These are phyloP conservation scores for Leccinellum albellum DNA, from an alignment of 768 basidiomycete species.

Conservation along the genomic window DNA sequence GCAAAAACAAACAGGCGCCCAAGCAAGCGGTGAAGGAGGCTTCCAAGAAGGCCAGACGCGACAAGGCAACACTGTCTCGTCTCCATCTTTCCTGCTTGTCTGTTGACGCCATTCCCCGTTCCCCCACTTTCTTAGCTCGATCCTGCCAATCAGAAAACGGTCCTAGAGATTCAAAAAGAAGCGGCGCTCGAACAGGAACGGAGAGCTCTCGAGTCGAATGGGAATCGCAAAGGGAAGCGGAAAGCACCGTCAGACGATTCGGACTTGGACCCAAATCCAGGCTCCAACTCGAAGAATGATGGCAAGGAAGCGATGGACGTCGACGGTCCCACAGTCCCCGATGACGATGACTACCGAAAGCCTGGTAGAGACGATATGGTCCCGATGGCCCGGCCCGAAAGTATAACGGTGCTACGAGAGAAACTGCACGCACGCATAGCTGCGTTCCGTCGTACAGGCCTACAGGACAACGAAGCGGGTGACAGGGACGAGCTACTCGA, in stretches of 20 bases:
- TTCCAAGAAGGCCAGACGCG: conserved; percentile 48
- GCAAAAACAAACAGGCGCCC: conserved; percentile 63
- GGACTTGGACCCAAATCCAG: conserved; percentile 9
- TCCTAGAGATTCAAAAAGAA: conserved; percentile 71
- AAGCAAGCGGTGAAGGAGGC: conserved; percentile 76
- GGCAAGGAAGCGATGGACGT: conserved; percentile 25
- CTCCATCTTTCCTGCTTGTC: conserved; percentile 1
- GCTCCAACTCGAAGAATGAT: conserved; percentile 26
- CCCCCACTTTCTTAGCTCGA: conserved; percentile 42
- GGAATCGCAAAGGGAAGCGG: too few relatives aligned
- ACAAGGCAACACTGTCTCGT: too few relatives aligned
- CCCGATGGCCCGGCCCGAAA: conserved; percentile 63
- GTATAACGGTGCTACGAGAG: conserved; percentile 61
- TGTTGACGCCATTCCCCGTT: too few relatives aligned
- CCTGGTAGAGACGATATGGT: too few relatives aligned
- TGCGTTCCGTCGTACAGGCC: conserved; percentile 50
- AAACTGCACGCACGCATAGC: conserved; percentile 77
- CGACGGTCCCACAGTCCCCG: conserved; percentile 32
- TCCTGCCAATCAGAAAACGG: conserved; percentile 27
- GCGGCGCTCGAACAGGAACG: conserved; percentile 16
- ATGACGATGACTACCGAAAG: too few relatives aligned
- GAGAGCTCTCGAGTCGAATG: neutral
- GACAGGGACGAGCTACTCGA: conserved; percentile 82
- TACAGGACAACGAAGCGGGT: conserved; percentile 39
- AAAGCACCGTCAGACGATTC: neutral